Conservation (phyloP, 1,284 basidiomycete genomes). For the Meripilus lineatus region DNA sequence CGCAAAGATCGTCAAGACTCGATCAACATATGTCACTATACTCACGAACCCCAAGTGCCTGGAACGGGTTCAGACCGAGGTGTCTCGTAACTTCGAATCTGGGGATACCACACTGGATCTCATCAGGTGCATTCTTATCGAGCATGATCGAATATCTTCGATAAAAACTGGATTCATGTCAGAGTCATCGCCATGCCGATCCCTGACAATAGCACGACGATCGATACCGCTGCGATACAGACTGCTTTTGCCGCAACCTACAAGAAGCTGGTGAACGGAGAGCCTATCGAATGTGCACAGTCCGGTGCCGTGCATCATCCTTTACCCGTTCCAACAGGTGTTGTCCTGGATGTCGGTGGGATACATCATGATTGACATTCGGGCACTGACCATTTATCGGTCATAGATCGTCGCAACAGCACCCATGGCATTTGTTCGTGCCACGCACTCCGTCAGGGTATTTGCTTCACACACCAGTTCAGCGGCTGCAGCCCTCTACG, state of each 20-base stretch:
- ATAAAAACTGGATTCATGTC: too few relatives aligned
- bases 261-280: slow-evolving; percentile 6
- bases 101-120: slow-evolving; percentile 7
- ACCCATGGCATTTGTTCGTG: slow-evolving; percentile 5
- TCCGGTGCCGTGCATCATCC: slow-evolving; percentile 6
- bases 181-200: too few relatives aligned
- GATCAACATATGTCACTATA: slow-evolving; percentile 15
- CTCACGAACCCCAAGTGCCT: slow-evolving; percentile 10
- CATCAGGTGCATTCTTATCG: too few relatives aligned
- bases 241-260: too few relatives aligned
- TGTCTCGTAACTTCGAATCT: slow-evolving; percentile 14
- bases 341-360: slow-evolving; percentile 13
- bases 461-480: slow-evolving; percentile 14
- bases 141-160: too few relatives aligned
- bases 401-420: slow-evolving; percentile 13
- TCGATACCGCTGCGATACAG: too few relatives aligned
- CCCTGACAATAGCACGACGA: too few relatives aligned
- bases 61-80: slow-evolving; percentile 16
- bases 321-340: slow-evolving; percentile 6
- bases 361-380: not conserved
- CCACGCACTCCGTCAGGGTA: slow-evolving; percentile 9
- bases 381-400: not conserved
- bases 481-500: slow-evolving; percentile 12
- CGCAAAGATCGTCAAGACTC: slow-evolving; percentile 15
- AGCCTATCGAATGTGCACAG: slow-evolving; percentile 8